Percentiles rank a stretch among this genome's conserved stretches.
Conservation (phyloP, 1,139 yeast species). For the Scheffersomyces parashehatae region DNA sequence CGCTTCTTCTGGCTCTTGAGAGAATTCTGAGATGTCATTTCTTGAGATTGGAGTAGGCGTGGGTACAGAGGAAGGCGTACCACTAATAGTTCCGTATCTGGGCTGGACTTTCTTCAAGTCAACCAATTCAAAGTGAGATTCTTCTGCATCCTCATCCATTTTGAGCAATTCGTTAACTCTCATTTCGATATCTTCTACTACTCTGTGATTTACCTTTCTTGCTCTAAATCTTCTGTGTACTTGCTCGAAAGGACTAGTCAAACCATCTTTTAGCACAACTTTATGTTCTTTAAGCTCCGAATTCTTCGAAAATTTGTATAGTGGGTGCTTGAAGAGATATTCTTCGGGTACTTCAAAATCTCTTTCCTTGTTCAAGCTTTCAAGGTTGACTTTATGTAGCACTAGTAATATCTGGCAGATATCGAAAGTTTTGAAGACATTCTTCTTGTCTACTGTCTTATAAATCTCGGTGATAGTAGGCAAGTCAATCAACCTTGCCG, state of each 20-base stretch:
- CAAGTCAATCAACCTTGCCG: constrained; percentile 83
- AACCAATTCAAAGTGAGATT: constrained; percentile 73
- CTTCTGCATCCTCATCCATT: constrained; percentile 83
- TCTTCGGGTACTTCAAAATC: constrained; percentile 45
- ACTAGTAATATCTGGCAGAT: constrained; percentile 84
- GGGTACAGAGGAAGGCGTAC: constrained; percentile 25
- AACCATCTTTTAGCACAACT: constrained; percentile 71
- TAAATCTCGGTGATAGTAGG: constrained; percentile 89
- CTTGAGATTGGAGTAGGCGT: constrained; percentile 16
- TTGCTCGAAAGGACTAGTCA: constrained; percentile 70
- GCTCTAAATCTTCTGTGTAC: constrained; percentile 52
- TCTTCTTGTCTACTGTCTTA: constrained; percentile 88
- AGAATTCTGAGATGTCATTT: constrained; percentile 2
- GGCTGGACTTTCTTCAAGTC: constrained; percentile 42
- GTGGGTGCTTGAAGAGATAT: constrained; percentile 44
- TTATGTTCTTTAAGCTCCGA: constrained; percentile 42
- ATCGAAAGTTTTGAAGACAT: constrained; percentile 83
- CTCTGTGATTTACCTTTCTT: constrained; percentile 49
- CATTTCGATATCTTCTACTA: constrained; percentile 68
- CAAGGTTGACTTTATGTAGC: constrained; percentile 57
- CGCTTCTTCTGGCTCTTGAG: constrained; percentile 4
- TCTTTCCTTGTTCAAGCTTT: constrained; percentile 36
- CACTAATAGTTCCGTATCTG: constrained; percentile 17
- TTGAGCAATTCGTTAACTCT: constrained; percentile 75
- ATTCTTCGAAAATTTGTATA: constrained; percentile 42